Evolutionary conservation across 768 basidiomycete genomes (phyloP), one percentile per base, ranked within the genome.

Genomic region (Infundibulicybe gibba): DNA sequence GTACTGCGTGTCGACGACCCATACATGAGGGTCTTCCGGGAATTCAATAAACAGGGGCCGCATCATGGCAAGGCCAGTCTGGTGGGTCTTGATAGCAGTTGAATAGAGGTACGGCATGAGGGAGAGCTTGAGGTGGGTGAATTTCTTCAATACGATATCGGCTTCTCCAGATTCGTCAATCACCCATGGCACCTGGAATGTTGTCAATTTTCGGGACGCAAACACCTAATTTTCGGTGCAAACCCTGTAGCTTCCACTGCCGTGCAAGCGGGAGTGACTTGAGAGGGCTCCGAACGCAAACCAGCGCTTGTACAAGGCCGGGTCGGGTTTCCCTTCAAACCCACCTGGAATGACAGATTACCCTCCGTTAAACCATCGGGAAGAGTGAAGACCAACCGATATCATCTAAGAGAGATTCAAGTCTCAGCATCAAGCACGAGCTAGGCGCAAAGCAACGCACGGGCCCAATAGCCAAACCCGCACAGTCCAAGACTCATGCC

Each of bases 221-320:
- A 25, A 43, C 21, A 30, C 13, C 43, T 17, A 37, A 6, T 8
- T 20, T 16, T 10, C 15, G 9, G 31, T 2, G 14, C 59, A 16
- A 41, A 75, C 75, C 40, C 75, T 66, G 59, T 74, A 77, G 35
- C 73, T 75, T 38, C 64, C 61, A 33, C 66, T 71, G 13, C 75
- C 75, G 49, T 77, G 75, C 15, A 77, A 57, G 6, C 75, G 64
- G 25, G 71, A 69, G 49, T 76, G 75, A 33, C 71, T 70, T 2
- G 74, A 64, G 8, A 64, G 54, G 5, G 57, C 53, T 20, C 61
- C 61, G 49, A 72, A 72, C 2, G 70, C 73, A 37, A 73, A 63
- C 74, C 74, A 77, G 9, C 74, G 74, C 54, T 69, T 69, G 58
- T 71, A 75, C 17, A 75, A 44, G 9, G 58, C 63, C 2, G 68